Evolutionary conservation across 2,329 filamentous ascomycete genomes (phyloP).

Genomic region (Penicillium nordicum): DNA sequence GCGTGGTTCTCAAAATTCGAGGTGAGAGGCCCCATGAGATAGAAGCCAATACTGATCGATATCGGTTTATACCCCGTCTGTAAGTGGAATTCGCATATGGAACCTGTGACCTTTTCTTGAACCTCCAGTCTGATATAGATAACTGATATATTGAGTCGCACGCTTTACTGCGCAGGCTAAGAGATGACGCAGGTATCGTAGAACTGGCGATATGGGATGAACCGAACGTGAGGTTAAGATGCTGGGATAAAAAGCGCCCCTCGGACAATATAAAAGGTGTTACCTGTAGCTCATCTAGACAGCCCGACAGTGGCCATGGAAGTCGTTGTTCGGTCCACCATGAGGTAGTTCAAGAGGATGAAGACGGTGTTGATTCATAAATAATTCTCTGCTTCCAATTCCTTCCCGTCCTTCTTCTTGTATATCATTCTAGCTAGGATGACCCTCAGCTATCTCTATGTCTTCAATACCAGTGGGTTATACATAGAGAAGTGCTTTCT

Average conservation of each 20-base stretch:
- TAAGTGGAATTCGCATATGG: background rate
- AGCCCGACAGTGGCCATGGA: conserved; percentile 3
- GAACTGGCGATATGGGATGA: conserved; percentile 1
- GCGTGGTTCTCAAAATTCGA: background rate
- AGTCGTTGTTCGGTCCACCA: background rate
- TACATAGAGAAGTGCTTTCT: background rate
- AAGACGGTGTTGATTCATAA: conserved; percentile 14
- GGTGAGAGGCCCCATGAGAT: background rate
- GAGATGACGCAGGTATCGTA: background rate
- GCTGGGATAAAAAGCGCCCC: background rate
- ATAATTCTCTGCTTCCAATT: conserved; percentile 70
- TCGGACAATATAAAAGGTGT: conserved; percentile 2
- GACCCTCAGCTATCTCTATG: conserved; percentile 70
- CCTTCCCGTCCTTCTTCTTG: conserved; percentile 60
- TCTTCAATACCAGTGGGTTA: conserved; percentile 63
- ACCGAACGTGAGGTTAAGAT: conserved; percentile 4
- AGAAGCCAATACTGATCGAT: background rate
- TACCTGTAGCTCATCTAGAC: background rate
- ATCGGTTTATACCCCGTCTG: background rate
- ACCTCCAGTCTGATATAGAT: no score
- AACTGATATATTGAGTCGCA: no score
- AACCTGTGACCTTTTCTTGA: no score
- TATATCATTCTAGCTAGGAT: conserved; percentile 65
- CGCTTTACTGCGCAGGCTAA: no score
- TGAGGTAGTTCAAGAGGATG: no score